phyloP scores from a whole-genome alignment of 345 rosid genomes.

The Syzygium oleosum region DNA sequence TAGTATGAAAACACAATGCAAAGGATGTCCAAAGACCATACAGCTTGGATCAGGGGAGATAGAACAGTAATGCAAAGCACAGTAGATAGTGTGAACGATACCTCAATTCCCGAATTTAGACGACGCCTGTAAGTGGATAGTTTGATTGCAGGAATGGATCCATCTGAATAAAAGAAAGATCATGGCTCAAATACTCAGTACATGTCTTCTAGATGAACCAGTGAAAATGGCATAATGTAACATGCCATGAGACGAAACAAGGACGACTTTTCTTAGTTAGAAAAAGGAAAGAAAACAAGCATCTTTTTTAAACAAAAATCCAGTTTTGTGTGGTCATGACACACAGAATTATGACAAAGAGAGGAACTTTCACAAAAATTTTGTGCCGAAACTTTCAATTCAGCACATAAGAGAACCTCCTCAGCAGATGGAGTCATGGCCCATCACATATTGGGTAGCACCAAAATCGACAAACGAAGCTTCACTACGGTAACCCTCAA shows the following conservation, averaged over 20 bases:
- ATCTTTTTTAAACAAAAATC: background rate
- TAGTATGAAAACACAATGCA: background rate
- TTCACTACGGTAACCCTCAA: background rate
- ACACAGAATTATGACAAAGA: background rate
- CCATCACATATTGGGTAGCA: background rate
- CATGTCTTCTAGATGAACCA: background rate
- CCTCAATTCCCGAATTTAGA: constrained; percentile 56
- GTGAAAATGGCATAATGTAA: background rate
- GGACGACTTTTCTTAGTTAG: background rate
- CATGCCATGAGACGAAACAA: background rate
- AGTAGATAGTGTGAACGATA: background rate
- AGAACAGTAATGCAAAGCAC: background rate
- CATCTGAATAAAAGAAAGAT: constrained; percentile 38
- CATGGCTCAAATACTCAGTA: background rate
- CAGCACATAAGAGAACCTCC: background rate
- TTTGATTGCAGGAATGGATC: constrained; percentile 88
- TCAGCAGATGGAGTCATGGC: background rate
- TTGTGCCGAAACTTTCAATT: background rate
- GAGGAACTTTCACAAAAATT: background rate
- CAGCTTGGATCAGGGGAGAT: background rate
- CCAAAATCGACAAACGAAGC: background rate
- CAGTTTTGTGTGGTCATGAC: background rate
- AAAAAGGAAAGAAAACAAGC: background rate
- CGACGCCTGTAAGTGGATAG: constrained; percentile 68
- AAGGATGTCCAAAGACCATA: background rate